These are phyloP conservation scores for Prunus fruticosa DNA, from an alignment of 306 rosid species.

Conservation along the genomic window DNA sequence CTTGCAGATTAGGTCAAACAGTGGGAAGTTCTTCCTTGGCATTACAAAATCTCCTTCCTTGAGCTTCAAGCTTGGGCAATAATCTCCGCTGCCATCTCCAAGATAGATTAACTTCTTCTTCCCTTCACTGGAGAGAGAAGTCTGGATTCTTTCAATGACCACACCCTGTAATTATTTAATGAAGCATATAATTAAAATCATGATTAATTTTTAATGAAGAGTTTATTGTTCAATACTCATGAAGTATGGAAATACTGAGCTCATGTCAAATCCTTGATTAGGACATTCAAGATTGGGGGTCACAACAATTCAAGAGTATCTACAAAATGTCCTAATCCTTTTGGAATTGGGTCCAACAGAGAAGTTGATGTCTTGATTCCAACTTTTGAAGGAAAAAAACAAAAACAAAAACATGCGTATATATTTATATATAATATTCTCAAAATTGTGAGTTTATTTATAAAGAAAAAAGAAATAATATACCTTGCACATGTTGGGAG, in stretches of 20 bases:
- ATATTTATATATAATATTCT: no score
- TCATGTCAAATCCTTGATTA: no score
- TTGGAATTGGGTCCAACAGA: slow-evolving; percentile 4
- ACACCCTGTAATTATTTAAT: slow-evolving; percentile 12
- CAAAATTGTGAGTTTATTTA: not conserved
- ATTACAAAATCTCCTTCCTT: slow-evolving; percentile 22
- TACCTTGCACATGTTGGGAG: slow-evolving; percentile 94
- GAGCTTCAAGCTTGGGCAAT: slow-evolving; percentile 39
- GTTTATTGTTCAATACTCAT: not conserved
- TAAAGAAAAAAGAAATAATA: not conserved
- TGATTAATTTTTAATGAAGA: not conserved
- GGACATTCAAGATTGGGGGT: no score
- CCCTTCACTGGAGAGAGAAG: slow-evolving; percentile 10
- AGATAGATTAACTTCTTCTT: slow-evolving; percentile 24
- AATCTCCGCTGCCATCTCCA: slow-evolving; percentile 35
- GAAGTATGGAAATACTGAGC: not conserved
- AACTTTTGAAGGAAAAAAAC: no score
- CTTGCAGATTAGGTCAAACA: slow-evolving; percentile 25
- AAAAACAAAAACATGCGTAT: no score
- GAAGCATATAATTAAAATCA: not conserved
- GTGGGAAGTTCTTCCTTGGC: slow-evolving; percentile 33
- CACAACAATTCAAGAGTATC: no score
- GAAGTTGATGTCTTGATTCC: no score
- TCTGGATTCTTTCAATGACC: slow-evolving; percentile 22
- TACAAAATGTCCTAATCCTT: not conserved